These are phyloP conservation scores for Lipomyces lipofer DNA, from an alignment of 805 yeast species.

Conservation along the genomic window DNA sequence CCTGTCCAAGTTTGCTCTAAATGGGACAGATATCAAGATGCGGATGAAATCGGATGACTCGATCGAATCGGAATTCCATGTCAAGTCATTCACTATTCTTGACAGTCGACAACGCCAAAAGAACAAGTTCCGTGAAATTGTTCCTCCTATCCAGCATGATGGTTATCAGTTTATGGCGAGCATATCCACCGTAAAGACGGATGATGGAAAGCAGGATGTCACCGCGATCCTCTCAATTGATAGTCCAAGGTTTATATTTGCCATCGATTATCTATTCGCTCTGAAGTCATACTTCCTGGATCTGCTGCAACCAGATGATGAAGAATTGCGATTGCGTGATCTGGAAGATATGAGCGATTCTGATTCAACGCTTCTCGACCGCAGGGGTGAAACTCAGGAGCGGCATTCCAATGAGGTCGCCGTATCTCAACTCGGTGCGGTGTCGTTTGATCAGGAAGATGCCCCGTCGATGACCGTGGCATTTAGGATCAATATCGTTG, in stretches of 20 bases:
- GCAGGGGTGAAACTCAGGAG: neutral
- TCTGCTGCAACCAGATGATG: constrained; percentile 38
- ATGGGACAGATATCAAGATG: constrained; percentile 55
- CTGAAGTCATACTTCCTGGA: constrained; percentile 60
- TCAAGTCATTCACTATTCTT: constrained; percentile 72
- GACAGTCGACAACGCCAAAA: constrained; percentile 65
- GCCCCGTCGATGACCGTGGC: constrained; percentile 29
- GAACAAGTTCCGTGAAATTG: constrained; percentile 75
- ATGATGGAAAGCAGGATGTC: constrained; percentile 43
- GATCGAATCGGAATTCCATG: constrained; percentile 58
- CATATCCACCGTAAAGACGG: constrained; percentile 44
- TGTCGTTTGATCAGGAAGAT: constrained; percentile 15
- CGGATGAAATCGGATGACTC: constrained; percentile 55
- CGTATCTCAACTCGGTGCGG: constrained; percentile 12
- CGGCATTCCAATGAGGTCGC: neutral
- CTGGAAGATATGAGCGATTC: constrained; percentile 20
- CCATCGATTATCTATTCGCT: constrained; percentile 82
- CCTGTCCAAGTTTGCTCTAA: constrained; percentile 60
- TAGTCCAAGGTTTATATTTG: constrained; percentile 76
- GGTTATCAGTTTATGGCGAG: constrained; percentile 71
- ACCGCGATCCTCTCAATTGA: constrained; percentile 66
- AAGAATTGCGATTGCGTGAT: constrained; percentile 18
- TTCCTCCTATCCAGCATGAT: constrained; percentile 65
- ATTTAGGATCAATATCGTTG: constrained; percentile 61
- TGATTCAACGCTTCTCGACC: constrained; percentile 3